These are phyloP conservation scores for Coriaria nepalensis DNA, from an alignment of 306 rosid genomes.

Conservation along the genomic window DNA sequence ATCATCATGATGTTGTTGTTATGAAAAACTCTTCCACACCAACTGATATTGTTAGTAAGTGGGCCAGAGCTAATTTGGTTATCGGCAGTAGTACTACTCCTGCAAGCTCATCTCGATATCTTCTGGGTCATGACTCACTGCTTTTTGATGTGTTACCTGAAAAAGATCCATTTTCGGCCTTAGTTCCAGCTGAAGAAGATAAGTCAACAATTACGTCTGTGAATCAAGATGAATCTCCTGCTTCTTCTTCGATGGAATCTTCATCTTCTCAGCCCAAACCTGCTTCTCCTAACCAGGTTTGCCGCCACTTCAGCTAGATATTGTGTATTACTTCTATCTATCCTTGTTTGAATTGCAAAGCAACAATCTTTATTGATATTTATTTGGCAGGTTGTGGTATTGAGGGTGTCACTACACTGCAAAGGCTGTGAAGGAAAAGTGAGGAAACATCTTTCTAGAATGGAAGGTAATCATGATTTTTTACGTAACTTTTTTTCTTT, in stretches of 20 bases:
- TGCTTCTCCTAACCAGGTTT: conserved; percentile 31
- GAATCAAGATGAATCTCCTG: conserved; percentile 13
- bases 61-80: background rate
- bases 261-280: conserved; percentile 10
- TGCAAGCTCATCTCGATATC: conserved; percentile 39
- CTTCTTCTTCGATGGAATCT: background rate
- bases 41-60: conserved; percentile 7
- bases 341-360: background rate
- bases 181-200: conserved; percentile 12
- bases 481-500: too few relatives aligned
- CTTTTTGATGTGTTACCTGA: conserved; percentile 22
- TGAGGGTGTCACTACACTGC: conserved; percentile 58
- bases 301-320: background rate
- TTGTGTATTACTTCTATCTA: too few relatives aligned
- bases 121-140: conserved; percentile 21
- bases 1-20: conserved; percentile 4
- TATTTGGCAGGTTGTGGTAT: conserved; percentile 32
- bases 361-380: background rate
- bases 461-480: conserved; percentile 29
- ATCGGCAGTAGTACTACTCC: conserved; percentile 9
- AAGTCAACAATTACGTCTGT: conserved; percentile 6
- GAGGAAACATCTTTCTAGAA: conserved; percentile 50
- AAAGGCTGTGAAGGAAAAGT: conserved; percentile 54
- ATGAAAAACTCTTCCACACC: conserved; percentile 10
- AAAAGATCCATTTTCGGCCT: conserved; percentile 13